Evolutionary conservation across 2,329 filamentous ascomycete species (phyloP).

Genomic region (Beauveria brongniartii): DNA sequence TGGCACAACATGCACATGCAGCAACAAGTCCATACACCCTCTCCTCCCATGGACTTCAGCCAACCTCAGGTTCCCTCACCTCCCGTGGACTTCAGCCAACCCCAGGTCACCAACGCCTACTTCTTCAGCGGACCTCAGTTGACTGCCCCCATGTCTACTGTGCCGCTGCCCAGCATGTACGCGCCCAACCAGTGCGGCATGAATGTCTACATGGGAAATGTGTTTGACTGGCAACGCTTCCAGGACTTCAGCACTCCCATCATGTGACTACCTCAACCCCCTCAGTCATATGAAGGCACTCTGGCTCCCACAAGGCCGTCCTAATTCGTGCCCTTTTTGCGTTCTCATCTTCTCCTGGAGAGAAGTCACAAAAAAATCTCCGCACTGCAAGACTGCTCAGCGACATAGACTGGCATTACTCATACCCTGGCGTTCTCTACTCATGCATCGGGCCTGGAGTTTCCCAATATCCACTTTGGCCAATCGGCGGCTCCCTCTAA

Average conservation of each 20-base stretch:
- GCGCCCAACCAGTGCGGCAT: conserved; percentile 72
- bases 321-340: conserved; percentile 25
- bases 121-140: conserved; percentile 77
- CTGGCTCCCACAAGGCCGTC: conserved; percentile 41
- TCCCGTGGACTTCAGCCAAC: conserved; percentile 65
- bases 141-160: conserved; percentile 62
- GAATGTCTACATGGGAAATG: conserved; percentile 57
- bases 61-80: conserved; percentile 55
- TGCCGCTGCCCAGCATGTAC: conserved; percentile 82
- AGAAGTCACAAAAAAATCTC: conserved; percentile 15
- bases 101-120: conserved; percentile 62
- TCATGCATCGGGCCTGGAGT: conserved; percentile 36
- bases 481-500: conserved; percentile 14
- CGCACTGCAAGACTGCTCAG: conserved; percentile 21
- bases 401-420: conserved; percentile 29
- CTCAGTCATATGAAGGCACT: conserved; percentile 28
- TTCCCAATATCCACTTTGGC: conserved; percentile 29
- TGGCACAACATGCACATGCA: conserved; percentile 74
- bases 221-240: conserved; percentile 81
- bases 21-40: conserved; percentile 61
- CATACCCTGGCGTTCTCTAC: conserved; percentile 30
- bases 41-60: conserved; percentile 72
- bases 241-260: conserved; percentile 71
- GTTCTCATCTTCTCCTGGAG: conserved; percentile 20
- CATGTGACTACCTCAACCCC: conserved; percentile 62